Base-by-base conservation (phyloP, 805 yeast species). In the Kuraishia cidri region DNA sequence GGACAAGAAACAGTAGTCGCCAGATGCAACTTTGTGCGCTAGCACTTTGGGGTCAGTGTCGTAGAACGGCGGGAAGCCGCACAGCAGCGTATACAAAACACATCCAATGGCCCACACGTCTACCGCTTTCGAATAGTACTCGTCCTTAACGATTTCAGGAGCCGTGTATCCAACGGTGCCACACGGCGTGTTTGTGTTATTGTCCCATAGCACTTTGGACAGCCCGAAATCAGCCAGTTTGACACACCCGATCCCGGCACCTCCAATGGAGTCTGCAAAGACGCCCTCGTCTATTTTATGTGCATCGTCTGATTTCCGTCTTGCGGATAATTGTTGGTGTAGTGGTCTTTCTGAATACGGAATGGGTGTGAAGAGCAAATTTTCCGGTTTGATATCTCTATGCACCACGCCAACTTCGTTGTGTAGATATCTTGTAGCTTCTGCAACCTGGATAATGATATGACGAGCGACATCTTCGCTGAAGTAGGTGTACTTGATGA, bases 301-400 rank as follows among this genome's bases (percentile, higher is more conserved):
- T 23, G 66, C 66, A 45, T 76, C 83, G 45, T 78, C 86, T 0
- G 78, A 68, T 32, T 56, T 56, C 23, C 84, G 57, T 19, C 56
- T 37, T 8, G 52, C 52, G 66, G 43, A 66, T 66, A 16, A 63
- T 56, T 45, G 64, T 48, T 39, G 81, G 42, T 24, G 43, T 37
- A 47, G 36, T 14, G 66, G 40, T 13, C 74, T 49, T 3, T 71
- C 68, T 5, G 59, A 40, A 33, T 60, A 56, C 2, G 67, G 66
- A 18, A 69, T 69, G 1, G 78, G 80, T 28, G 69, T 64, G 50
- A 79, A 83, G 26, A 82, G 56, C 29, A 82, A 56, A 50, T 82
- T 82, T 43, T 82, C 94, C 1, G 94, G 94, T 54, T 82, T 82
- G 46, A 82, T 81, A 51, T 82, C 94, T 27, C 94, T 60, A 52